Evolutionary conservation across 305 asterid genomes (phyloP).

Genomic region (Fraxinus greggii): DNA sequence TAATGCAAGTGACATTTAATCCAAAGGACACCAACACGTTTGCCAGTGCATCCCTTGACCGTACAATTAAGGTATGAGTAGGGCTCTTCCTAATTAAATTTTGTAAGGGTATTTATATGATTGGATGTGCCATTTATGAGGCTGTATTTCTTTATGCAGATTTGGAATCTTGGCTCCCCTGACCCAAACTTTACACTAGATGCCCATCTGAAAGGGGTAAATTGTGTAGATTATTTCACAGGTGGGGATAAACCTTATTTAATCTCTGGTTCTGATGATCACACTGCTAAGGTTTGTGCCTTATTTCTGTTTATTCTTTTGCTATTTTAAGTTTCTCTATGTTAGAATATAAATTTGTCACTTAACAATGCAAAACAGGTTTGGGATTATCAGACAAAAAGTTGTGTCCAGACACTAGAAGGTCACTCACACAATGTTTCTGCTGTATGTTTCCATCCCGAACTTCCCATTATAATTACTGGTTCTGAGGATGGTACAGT

Average conservation of each 20-base stretch:
- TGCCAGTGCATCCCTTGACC: conserved; percentile 75
- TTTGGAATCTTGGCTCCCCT: conserved; percentile 66
- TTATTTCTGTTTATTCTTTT: conserved; percentile 18
- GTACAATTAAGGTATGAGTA: conserved; percentile 50
- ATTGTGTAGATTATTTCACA: conserved; percentile 66
- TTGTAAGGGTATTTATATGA: not conserved
- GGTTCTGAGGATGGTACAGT: conserved; percentile 73
- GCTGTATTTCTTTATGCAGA: conserved; percentile 36
- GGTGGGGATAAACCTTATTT: conserved; percentile 61
- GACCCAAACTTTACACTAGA: conserved; percentile 66
- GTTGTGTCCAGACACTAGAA: conserved; percentile 60
- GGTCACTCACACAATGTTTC: conserved; percentile 69
- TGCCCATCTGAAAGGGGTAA: conserved; percentile 68
- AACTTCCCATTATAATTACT: conserved; percentile 57
- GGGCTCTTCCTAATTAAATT: conserved; percentile 10
- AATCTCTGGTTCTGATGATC: conserved; percentile 70
- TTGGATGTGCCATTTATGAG: conserved; percentile 15
- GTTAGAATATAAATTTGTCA: conserved; percentile 3
- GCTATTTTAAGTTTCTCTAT: conserved; percentile 12
- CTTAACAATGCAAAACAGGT: conserved; percentile 39
- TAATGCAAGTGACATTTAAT: conserved; percentile 67
- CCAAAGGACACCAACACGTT: conserved; percentile 66
- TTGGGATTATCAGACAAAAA: conserved; percentile 67
- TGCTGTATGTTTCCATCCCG: conserved; percentile 65
- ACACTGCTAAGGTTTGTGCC: conserved; percentile 60